Evolutionary conservation across 306 rosid genomes (phyloP), one percentile per base, ranked within the genome.

Genomic region (Rosa rugosa): DNA sequence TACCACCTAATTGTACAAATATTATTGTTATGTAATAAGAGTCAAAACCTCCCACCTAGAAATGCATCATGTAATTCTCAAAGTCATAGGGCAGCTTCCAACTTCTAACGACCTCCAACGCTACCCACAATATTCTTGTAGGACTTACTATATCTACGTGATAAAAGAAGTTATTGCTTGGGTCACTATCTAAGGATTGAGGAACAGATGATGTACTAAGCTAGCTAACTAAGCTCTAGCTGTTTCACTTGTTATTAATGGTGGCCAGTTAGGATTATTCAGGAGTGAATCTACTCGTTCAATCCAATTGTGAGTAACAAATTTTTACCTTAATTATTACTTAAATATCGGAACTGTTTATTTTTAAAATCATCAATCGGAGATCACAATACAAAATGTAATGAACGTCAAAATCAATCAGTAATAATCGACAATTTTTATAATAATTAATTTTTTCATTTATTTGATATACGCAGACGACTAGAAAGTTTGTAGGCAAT

Each of bases 41-140:
- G 71, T 66, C 47, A 66, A 66, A 38, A 38, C 27, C 13, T 66
- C 71, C 47, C 47, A 65, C 22, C 46, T 16, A 66, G 23, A 66
- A 66, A 36, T 65, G 16, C 45, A 38, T 36, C 38, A 63, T 16
- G 42, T 31, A 34, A 64, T 64, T 13, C 69, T 14, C 44, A 66
- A 38, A 66, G 9, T 66, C 69, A 65, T 34, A 2, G 11, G 25
- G 71, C 71, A 17, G 27, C 47, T 38, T 34, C 70, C 70, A 65
- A 65, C 70, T 65, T 34, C 45, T 65, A 65, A 65, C 70, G 70
- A 65, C 70, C 22, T 17, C 70, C 70, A 34, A 0, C 45, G 70
- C 46, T 17, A 13, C 70, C 5, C 42, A 64, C 44, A 64, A 64
- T 17, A 17, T 65, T 65, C 17, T 9, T 31, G 44, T 4, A 31